Base-by-base conservation (phyloP, 345 rosid genomes). In the Syzygium aromaticum region DNA sequence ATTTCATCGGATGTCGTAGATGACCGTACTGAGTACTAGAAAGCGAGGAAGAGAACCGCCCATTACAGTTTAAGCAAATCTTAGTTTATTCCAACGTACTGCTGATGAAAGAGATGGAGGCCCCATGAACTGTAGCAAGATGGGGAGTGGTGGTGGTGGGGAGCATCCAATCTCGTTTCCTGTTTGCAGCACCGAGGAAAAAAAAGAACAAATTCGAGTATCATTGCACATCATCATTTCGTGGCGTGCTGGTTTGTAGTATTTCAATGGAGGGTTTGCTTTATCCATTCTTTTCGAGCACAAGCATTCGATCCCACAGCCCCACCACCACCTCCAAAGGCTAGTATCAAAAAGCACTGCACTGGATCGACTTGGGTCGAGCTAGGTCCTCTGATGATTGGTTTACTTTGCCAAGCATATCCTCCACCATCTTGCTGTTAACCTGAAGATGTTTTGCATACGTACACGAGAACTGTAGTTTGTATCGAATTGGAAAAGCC, bases 221-320 rank as follows among this genome's bases (percentile, higher is more conserved):
- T 87, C 89, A 91, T 91, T 14, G 30, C 86, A 56, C 88, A 84
- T 87, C 90, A 85, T 89, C 53, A 16, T 84, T 82, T 84, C 88
- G 53, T 51, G 86, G 85, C 53, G 85, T 59, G 87, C 28, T 22
- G 51, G 85, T 84, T 59, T 73, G 40, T 86, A 86, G 86, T 11
- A 25, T 67, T 19, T 43, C 73, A 83, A 84, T 56, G 82, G 49
- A 38, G 38, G 52, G 33, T 51, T 22, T 52, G 53, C 90, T 87
- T 86, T 83, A 78, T 83, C 84, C 89, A 85, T 85, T 86, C 90
- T 86, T 88, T 89, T 85, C 43, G 28, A 77, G 78, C 83, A 85
- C 49, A 38, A 73, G 82, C 82, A 73, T 73, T 38, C 82, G 82
- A 73, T 38, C 82, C 82, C 27, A 40, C 82, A 19, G 82, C 27